phyloP scores from a whole-genome alignment of 768 basidiomycete species.

The Lyophyllum atratum region DNA sequence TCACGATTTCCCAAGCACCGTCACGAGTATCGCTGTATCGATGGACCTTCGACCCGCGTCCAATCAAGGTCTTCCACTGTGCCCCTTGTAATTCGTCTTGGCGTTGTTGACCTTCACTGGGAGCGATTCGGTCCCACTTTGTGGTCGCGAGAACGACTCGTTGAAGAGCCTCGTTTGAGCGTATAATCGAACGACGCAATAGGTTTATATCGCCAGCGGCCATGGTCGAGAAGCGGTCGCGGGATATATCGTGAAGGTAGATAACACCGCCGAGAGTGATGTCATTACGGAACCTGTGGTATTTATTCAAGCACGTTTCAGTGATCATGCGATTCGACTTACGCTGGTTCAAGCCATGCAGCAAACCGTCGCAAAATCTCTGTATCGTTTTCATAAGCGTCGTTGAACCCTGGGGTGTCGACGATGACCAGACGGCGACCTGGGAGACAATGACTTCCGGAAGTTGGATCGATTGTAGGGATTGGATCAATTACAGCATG shows the following conservation, averaged over 20 bases:
- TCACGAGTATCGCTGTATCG: background rate
- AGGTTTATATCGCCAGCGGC: background rate
- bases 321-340: background rate
- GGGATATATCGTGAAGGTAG: background rate
- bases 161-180: background rate
- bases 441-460: no score
- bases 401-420: background rate
- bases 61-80: background rate
- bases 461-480: no score
- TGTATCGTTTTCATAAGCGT: background rate
- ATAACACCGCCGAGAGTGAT: background rate
- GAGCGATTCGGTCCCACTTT: background rate
- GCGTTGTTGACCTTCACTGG: background rate
- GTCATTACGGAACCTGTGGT: background rate
- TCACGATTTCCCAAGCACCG: background rate
- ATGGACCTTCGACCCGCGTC: background rate
- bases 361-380: background rate
- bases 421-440: background rate
- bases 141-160: background rate
- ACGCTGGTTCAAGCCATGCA: background rate
- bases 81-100: background rate
- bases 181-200: background rate
- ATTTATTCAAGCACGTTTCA: background rate
- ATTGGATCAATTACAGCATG: background rate
- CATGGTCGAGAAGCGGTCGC: background rate